Base-by-base conservation (phyloP, 2,329 filamentous ascomycete species). In the Falciphora oryzae region DNA sequence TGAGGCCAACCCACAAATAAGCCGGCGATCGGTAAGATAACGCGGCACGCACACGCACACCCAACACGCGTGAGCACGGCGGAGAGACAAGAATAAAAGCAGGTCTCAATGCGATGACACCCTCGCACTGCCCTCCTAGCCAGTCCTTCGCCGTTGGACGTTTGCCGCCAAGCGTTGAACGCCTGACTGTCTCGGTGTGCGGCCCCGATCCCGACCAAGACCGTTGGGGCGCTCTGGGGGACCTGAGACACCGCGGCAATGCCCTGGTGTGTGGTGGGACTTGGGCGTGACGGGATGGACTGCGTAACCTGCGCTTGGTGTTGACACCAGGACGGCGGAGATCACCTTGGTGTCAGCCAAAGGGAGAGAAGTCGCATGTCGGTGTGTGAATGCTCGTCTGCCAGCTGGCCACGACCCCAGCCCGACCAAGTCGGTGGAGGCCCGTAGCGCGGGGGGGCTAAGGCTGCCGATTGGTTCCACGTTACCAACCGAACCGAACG, bases 381-480 rank as follows among this genome's bases (percentile, higher is more conserved):
- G 44, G 44, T 53, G 44, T 53, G 44, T 11, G 44, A 1, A 7
- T 35, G 13, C 32, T 13, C 13, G 35, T 4, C 35, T 50, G 44
- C 44, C 44, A 53, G 44, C 44, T 53, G 44, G 44, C 44, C 32
- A 32, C 11, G 32, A 11, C 32, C 32, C 6, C n/a, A 32, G 32
- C 32, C 32, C 32, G 32, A 32, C 32, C 6, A 32, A 53, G 44
- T 22, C 10, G 44, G 44, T 53, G 18, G 44, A 53, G 44, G 44
- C 22, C 44, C 4, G 11, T 53, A n/a, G 44, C 44, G 44, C n/a
- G 44, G 44, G 18, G 18, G 44, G 44, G 18, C 44, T 11, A 25
- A 53, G 44, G 44, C 44, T 53, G 44, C 44, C 44, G 22, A 53
- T 53, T 53, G 44, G 44, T 53, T 53, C 44, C 44, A 53, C 44